Conservation (phyloP, 2,329 filamentous ascomycete genomes). For the Apiospora marii region DNA sequence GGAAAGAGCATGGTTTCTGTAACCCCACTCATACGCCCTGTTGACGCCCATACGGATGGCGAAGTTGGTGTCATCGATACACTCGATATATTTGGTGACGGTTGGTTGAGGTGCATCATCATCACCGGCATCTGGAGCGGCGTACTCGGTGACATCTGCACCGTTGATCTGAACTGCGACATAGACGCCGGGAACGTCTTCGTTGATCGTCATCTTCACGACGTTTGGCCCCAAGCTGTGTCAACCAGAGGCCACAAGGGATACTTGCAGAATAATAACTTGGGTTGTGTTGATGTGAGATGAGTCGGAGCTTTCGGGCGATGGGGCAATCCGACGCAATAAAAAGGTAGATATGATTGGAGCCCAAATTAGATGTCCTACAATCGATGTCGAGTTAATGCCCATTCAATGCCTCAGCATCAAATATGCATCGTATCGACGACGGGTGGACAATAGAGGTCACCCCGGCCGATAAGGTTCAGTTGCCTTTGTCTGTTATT, state of each 20-base stretch:
- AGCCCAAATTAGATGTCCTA: not conserved
- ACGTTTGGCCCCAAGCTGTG: not conserved
- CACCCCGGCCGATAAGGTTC: not conserved
- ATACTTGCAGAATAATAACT: not conserved
- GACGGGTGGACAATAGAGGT: not conserved
- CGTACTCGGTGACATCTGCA: conserved; percentile 35
- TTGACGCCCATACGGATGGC: conserved; percentile 31
- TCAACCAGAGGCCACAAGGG: not conserved
- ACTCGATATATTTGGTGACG: conserved; percentile 42
- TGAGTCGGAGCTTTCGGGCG: not conserved
- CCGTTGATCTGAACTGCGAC: conserved; percentile 35
- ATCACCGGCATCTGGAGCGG: conserved; percentile 34
- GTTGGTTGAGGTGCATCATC: conserved; percentile 27
- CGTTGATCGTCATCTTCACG: conserved; percentile 37
- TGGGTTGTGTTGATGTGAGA: not conserved
- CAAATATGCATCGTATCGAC: not conserved
- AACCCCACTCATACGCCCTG: conserved; percentile 37
- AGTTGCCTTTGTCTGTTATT: not conserved
- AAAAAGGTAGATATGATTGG: not conserved
- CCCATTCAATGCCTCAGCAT: not conserved
- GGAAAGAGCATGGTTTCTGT: conserved; percentile 33
- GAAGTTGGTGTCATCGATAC: conserved; percentile 38
- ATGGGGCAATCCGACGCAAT: not conserved
- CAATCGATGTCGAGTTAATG: not conserved
- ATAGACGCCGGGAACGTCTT: conserved; percentile 36